Percentiles rank a stretch among this genome's conserved stretches.
These are phyloP conservation scores for Dendryphion nanum DNA, from an alignment of 2,329 filamentous ascomycete genomes.

Conservation along the genomic window DNA sequence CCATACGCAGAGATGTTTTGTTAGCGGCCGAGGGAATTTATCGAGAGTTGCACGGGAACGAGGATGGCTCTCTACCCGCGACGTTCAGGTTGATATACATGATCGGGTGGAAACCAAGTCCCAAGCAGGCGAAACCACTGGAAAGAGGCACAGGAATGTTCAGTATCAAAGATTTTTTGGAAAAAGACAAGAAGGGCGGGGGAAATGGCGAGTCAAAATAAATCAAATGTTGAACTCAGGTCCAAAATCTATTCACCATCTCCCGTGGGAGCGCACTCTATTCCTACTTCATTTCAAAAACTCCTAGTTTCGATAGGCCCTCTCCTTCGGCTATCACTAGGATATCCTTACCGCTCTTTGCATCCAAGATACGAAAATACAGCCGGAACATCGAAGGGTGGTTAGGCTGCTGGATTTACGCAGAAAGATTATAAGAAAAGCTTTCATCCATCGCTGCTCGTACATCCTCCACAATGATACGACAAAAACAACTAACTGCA, in stretches of 20 bases:
- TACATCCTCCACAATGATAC: too few species aligned
- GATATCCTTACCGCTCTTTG: too few species aligned
- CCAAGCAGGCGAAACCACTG: constrained; percentile 75
- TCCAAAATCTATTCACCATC: background rate
- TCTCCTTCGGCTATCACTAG: too few species aligned
- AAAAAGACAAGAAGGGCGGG: constrained; percentile 40
- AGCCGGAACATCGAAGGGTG: too few species aligned
- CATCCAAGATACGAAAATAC: too few species aligned
- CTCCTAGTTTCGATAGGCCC: too few species aligned
- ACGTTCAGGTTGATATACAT: constrained; percentile 97
- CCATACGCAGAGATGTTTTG: constrained; percentile 76
- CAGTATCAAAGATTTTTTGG: constrained; percentile 81
- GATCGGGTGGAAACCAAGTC: constrained; percentile 95
- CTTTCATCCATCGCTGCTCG: too few species aligned
- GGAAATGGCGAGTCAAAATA: constrained; percentile 8
- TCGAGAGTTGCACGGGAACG: constrained; percentile 77
- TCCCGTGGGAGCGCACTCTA: too few species aligned
- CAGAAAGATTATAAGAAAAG: too few species aligned
- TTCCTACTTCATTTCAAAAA: too few species aligned
- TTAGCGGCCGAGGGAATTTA: constrained; percentile 89
- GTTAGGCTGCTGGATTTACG: too few species aligned
- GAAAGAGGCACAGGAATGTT: constrained; percentile 80
- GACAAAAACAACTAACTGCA: too few species aligned
- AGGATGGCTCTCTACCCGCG: constrained; percentile 66
- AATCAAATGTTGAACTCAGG: background rate